A percentile compares a stretch with the other conserved stretches of the same genome.
Conservation (phyloP, 108 stramenopile genomes). For the Stephanodiscus triporus region DNA sequence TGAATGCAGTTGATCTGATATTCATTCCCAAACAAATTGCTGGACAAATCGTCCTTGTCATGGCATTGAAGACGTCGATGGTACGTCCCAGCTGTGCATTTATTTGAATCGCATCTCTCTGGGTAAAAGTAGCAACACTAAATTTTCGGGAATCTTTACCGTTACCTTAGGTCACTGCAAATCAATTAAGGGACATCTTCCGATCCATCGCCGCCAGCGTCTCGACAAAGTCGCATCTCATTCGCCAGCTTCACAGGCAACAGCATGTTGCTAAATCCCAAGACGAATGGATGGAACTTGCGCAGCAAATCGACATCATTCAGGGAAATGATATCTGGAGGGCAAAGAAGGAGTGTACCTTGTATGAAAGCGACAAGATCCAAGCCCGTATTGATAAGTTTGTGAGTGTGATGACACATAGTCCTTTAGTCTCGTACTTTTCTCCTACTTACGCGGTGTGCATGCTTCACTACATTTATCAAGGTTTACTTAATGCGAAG, state of each 20-base stretch:
- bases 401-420: constrained; percentile 19
- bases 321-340: constrained; percentile 87
- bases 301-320: constrained; percentile 82
- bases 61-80: constrained; percentile 80
- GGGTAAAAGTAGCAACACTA: too few relatives aligned
- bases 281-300: constrained; percentile 91
- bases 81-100: constrained; percentile 14
- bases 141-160: too few relatives aligned
- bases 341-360: constrained; percentile 69
- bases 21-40: constrained; percentile 78
- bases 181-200: constrained; percentile 63
- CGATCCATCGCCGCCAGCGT: constrained; percentile 62
- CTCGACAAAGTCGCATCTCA: constrained; percentile 68
- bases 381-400: constrained; percentile 84
- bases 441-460: neutral
- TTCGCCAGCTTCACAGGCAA: constrained; percentile 66
- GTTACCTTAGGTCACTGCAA: constrained; percentile 41
- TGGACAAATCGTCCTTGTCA: constrained; percentile 65
- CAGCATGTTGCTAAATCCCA: constrained; percentile 62
- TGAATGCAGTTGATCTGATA: constrained; percentile 69
- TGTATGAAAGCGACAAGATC: constrained; percentile 86
- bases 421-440: too few relatives aligned
- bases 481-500: constrained; percentile 81
- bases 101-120: too few relatives aligned
- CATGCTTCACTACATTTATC: neutral